Conservation (phyloP, 441 rosid species). For the Pelargonium citronellum region DNA sequence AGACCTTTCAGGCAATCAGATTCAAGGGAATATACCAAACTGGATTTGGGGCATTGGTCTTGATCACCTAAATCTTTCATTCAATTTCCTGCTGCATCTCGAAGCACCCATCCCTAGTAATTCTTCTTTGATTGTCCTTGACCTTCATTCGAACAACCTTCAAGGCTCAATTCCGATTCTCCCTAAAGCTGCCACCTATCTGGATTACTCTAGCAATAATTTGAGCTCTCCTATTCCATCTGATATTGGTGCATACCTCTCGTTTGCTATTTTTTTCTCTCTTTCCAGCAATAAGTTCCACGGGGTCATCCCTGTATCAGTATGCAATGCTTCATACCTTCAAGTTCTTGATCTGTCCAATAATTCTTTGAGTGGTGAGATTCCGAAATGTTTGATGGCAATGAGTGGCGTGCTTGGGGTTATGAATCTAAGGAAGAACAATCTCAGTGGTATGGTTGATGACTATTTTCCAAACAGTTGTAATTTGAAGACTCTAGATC, state of each 20-base stretch:
- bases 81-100: neutral
- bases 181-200: neutral
- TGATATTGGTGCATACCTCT: conserved; percentile 12
- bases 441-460: neutral
- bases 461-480: conserved; percentile 8
- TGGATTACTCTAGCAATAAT: conserved; percentile 27
- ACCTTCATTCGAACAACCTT: conserved; percentile 21
- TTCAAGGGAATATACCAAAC: conserved; percentile 11
- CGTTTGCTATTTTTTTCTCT: neutral
- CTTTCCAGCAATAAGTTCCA: conserved; percentile 20
- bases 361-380: conserved; percentile 20
- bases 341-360: conserved; percentile 28
- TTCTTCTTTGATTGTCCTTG: neutral
- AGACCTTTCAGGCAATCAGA: conserved; percentile 15
- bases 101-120: neutral
- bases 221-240: conserved; percentile 19
- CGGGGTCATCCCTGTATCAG: conserved; percentile 25
- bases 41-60: conserved; percentile 10
- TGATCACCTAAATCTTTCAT: neutral
- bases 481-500: conserved; percentile 23
- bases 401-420: conserved; percentile 1
- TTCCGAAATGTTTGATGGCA: conserved; percentile 22
- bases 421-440: conserved; percentile 26
- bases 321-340: conserved; percentile 20
- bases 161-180: conserved; percentile 7